Percentiles rank a stretch among this genome's conserved stretches.
These are phyloP conservation scores for Brassica hybrid DNA, from an alignment of 441 rosid species.

Conservation along the genomic window DNA sequence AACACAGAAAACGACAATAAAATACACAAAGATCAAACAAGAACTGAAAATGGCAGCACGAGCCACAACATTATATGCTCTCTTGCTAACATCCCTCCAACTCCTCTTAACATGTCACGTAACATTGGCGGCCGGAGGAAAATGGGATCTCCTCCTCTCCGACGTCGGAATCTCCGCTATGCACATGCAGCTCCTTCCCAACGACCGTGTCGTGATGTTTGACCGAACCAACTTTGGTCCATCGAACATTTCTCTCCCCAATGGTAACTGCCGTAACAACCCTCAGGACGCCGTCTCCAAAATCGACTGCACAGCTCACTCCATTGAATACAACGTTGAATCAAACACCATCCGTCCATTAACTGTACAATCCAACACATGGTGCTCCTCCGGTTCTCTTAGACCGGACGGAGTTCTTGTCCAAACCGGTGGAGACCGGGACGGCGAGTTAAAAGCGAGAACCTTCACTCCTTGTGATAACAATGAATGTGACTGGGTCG, in stretches of 20 bases:
- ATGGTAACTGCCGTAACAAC: constrained; percentile 53
- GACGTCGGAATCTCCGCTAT: constrained; percentile 61
- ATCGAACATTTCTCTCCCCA: constrained; percentile 55
- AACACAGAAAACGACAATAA: too few relatives aligned
- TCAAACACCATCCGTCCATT: constrained; percentile 52
- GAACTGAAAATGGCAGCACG: constrained; percentile 1
- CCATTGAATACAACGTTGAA: constrained; percentile 53
- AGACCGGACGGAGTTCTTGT: constrained; percentile 55
- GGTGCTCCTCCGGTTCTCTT: constrained; percentile 73
- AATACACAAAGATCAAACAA: constrained; percentile 10
- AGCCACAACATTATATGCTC: constrained; percentile 1
- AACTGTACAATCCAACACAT: constrained; percentile 54
- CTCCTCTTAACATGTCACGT: constrained; percentile 23
- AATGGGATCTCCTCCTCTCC: constrained; percentile 50
- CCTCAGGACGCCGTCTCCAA: constrained; percentile 40
- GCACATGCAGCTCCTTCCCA: constrained; percentile 71
- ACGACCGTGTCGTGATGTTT: constrained; percentile 61
- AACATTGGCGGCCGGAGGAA: constrained; percentile 41
- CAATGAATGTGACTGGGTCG: neutral
- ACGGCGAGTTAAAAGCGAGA: constrained; percentile 51
- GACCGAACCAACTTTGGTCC: constrained; percentile 66
- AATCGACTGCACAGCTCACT: constrained; percentile 67
- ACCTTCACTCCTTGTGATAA: constrained; percentile 47
- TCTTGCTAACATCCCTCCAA: constrained; percentile 27
- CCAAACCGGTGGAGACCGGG: constrained; percentile 61